phyloP scores from a whole-genome alignment of 345 rosid species.

The Camelina neglecta region DNA sequence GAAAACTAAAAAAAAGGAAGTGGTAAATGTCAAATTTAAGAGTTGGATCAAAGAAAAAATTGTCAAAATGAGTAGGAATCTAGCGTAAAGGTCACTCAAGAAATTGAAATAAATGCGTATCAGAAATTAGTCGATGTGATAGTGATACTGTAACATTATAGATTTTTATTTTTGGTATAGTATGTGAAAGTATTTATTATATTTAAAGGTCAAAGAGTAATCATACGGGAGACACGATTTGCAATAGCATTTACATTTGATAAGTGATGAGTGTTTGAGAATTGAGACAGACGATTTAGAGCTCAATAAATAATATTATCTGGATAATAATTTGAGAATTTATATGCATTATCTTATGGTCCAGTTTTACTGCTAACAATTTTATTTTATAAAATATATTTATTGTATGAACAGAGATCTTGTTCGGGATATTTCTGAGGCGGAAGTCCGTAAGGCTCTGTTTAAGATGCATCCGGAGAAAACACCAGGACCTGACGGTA shows the following conservation, averaged over 20 bases:
- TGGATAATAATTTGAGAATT: not conserved
- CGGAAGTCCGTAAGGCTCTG: too few relatives aligned
- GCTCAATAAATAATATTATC: slow-evolving; percentile 35
- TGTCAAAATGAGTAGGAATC: slow-evolving; percentile 39
- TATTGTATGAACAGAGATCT: too few relatives aligned
- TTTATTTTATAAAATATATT: not conserved
- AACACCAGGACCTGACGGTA: too few relatives aligned
- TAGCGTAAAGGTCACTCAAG: slow-evolving; percentile 30
- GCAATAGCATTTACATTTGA: slow-evolving; percentile 26
- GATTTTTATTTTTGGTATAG: not conserved
- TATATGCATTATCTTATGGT: not conserved
- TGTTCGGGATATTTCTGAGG: too few relatives aligned
- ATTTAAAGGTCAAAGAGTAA: slow-evolving; percentile 23
- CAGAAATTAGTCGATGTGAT: slow-evolving; percentile 33
- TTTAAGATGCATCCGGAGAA: too few relatives aligned
- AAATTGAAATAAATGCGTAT: slow-evolving; percentile 34
- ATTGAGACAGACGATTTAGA: slow-evolving; percentile 18
- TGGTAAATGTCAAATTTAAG: slow-evolving; percentile 11
- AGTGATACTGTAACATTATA: slow-evolving; percentile 30
- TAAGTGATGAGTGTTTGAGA: slow-evolving; percentile 32
- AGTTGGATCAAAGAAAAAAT: slow-evolving; percentile 21
- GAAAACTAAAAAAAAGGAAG: slow-evolving; percentile 25
- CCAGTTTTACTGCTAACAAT: not conserved
- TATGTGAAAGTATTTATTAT: not conserved
- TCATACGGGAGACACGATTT: slow-evolving; percentile 32